These are phyloP conservation scores for Colletotrichum gloeosporioides DNA, from an alignment of 2,329 filamentous ascomycete genomes.

Conservation along the genomic window DNA sequence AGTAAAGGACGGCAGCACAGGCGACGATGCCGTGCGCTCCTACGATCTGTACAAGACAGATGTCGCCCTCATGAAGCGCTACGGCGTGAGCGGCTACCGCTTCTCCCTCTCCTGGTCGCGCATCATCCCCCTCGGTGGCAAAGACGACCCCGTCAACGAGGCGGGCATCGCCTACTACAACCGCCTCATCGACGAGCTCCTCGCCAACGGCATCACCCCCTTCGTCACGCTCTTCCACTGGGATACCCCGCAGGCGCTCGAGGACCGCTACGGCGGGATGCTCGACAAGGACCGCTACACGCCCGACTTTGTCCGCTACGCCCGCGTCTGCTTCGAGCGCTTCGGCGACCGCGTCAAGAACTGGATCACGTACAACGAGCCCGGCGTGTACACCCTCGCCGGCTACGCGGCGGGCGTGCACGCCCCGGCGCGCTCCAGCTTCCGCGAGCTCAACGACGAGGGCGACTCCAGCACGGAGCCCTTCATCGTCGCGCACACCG, in stretches of 20 bases:
- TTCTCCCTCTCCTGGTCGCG: slow-evolving; percentile 71
- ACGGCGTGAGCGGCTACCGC: slow-evolving; percentile 64
- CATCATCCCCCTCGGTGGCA: slow-evolving; percentile 67
- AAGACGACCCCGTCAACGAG: slow-evolving; percentile 66
- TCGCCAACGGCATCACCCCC: slow-evolving; percentile 61
- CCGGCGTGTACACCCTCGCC: slow-evolving; percentile 36
- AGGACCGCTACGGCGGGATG: slow-evolving; percentile 65
- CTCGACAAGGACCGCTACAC: slow-evolving; percentile 68
- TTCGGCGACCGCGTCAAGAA: slow-evolving; percentile 63
- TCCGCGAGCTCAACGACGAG: slow-evolving; percentile 33
- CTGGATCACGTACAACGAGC: slow-evolving; percentile 55
- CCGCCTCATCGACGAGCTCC: slow-evolving; percentile 64
- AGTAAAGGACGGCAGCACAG: slow-evolving; percentile 42
- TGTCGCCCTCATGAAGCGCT: slow-evolving; percentile 63
- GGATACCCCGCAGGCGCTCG: slow-evolving; percentile 65
- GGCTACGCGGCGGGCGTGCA: slow-evolving; percentile 40
- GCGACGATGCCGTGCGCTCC: slow-evolving; percentile 41
- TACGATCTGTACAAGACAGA: slow-evolving; percentile 55
- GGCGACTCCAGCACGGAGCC: slow-evolving; percentile 39
- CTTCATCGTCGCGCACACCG: slow-evolving; percentile 43
- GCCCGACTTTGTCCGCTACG: slow-evolving; percentile 63
- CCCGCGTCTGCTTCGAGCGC: slow-evolving; percentile 62
- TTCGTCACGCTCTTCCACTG: slow-evolving; percentile 70
- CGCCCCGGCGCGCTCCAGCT: slow-evolving; percentile 34
- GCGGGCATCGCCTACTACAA: slow-evolving; percentile 65